Percentiles rank a stretch among this genome's conserved stretches.
Conservation (phyloP, 371 early-diverging fungal genomes). For the Actinomortierella ambigua region DNA sequence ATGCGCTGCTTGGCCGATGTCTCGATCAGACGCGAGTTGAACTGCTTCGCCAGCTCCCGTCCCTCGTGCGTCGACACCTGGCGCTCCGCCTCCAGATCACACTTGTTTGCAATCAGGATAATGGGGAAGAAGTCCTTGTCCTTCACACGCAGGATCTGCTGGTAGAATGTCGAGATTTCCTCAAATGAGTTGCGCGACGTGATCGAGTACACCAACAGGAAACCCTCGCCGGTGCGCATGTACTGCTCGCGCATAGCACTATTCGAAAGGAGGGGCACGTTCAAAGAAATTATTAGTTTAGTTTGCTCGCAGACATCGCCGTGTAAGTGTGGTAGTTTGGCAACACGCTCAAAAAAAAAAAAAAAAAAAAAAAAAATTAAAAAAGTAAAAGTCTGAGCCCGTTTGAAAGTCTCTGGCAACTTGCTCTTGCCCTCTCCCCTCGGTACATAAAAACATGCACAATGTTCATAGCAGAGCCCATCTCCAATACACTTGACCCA, state of each 20-base stretch:
- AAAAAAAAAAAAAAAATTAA: slow-evolving; percentile 1
- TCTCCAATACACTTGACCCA: no score
- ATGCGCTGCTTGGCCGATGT: slow-evolving; percentile 90
- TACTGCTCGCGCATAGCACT: slow-evolving; percentile 59
- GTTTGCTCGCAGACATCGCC: no score
- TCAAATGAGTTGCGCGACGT: slow-evolving; percentile 72
- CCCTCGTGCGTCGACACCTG: slow-evolving; percentile 84
- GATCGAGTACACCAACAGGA: slow-evolving; percentile 78
- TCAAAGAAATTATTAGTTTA: no score
- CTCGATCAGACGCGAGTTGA: slow-evolving; percentile 86
- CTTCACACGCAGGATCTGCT: slow-evolving; percentile 79
- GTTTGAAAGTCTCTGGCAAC: not conserved
- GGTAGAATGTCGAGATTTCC: slow-evolving; percentile 72
- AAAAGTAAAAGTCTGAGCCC: not conserved
- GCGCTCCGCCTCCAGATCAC: slow-evolving; percentile 84
- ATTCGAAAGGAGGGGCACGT: slow-evolving; percentile 1
- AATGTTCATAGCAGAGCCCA: not conserved
- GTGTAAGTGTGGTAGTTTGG: no score
- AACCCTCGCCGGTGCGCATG: slow-evolving; percentile 84
- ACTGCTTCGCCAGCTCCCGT: slow-evolving; percentile 76
- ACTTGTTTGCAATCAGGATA: slow-evolving; percentile 94
- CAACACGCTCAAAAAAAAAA: slow-evolving; percentile 14
- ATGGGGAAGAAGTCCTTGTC: slow-evolving; percentile 85
- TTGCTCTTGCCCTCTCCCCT: slow-evolving; percentile 3
- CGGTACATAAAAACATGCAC: not conserved